Conservation (phyloP, 2,329 filamentous ascomycete species). For the Elsinoe australis region DNA sequence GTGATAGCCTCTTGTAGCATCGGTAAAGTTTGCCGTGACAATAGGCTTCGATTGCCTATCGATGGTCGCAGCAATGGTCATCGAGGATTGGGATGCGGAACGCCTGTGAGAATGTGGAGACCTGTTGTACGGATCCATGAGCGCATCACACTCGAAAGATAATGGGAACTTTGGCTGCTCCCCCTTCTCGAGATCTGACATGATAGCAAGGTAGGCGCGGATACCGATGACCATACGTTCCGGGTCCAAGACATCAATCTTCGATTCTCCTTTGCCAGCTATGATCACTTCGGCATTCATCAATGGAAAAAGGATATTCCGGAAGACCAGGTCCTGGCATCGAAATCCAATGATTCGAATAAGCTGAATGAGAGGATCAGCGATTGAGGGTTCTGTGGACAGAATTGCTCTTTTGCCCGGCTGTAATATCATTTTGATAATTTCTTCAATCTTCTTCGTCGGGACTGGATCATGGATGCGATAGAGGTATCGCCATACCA, state of each 20-base stretch:
- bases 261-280: conserved; percentile 61
- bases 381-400: conserved; percentile 73
- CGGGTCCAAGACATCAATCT: conserved; percentile 86
- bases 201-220: conserved; percentile 82
- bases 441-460: conserved; percentile 76
- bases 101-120: conserved; percentile 31
- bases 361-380: conserved; percentile 85
- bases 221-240: conserved; percentile 98
- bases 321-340: conserved; percentile 88
- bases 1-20: conserved; percentile 77
- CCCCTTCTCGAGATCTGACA: conserved; percentile 83
- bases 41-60: conserved; percentile 60
- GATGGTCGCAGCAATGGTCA: conserved; percentile 27
- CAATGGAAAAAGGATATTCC: conserved; percentile 85
- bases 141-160: conserved; percentile 46
- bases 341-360: conserved; percentile 92
- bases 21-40: conserved; percentile 56
- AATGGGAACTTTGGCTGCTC: conserved; percentile 80
- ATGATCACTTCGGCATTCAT: conserved; percentile 58
- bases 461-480: conserved; percentile 60
- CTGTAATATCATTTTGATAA: conserved; percentile 76
- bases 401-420: conserved; percentile 71
- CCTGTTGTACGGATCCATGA: conserved; percentile 34
- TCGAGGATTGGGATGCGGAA: conserved; percentile 29
- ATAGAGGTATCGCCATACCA: conserved; percentile 93